These are phyloP conservation scores for Citrus cavaleriei DNA, from an alignment of 345 rosid species.

Conservation along the genomic window DNA sequence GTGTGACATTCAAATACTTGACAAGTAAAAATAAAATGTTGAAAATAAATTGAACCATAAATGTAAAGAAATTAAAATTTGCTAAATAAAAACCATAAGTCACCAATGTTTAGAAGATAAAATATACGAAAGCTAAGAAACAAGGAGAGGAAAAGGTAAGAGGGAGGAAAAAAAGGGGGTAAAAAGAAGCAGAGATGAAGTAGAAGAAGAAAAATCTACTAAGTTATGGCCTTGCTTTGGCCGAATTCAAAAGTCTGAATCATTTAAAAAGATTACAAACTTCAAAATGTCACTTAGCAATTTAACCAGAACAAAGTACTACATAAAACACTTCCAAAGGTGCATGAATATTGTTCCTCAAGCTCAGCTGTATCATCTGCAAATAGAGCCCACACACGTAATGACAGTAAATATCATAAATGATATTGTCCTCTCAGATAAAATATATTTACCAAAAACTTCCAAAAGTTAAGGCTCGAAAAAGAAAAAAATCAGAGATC, in stretches of 20 bases:
- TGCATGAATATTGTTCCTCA: constrained; percentile 39
- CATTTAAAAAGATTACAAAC: constrained; percentile 16
- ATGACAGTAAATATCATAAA: constrained; percentile 20
- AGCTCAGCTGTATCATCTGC: constrained; percentile 61
- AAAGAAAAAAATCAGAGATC: not conserved
- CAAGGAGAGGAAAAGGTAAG: not conserved
- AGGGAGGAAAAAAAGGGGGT: not conserved
- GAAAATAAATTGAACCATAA: not conserved
- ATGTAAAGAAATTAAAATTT: constrained; percentile 2
- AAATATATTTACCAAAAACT: not conserved
- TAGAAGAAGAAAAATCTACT: constrained; percentile 2
- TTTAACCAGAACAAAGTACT: constrained; percentile 14
- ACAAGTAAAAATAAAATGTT: not conserved
- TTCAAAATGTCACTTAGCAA: constrained; percentile 15
- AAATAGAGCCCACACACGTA: constrained; percentile 42
- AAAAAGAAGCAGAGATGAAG: not conserved
- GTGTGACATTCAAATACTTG: not conserved
- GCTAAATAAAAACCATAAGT: not conserved
- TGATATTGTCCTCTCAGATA: not conserved
- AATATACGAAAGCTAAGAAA: not conserved
- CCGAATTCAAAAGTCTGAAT: constrained; percentile 8
- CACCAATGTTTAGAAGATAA: constrained; percentile 2
- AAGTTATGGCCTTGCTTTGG: constrained; percentile 9
- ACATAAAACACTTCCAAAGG: constrained; percentile 27
- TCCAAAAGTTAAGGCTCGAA: not conserved